These are phyloP conservation scores for Ettlia oleoabundans DNA, from an alignment of 139 green algal species.

Conservation along the genomic window DNA sequence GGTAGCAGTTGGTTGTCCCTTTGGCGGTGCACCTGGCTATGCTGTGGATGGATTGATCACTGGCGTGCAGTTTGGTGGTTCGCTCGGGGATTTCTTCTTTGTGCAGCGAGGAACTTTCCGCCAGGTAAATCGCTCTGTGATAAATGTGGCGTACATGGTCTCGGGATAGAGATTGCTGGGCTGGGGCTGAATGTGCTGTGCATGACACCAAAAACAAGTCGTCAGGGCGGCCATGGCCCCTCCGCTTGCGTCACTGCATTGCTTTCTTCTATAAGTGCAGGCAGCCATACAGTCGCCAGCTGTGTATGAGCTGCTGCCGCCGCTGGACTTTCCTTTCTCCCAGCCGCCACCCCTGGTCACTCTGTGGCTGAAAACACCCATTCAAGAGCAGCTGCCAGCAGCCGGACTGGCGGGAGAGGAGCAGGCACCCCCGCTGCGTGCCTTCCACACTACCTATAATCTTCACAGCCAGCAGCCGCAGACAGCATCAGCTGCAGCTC, in stretches of 20 bases:
- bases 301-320: constrained; percentile 48
- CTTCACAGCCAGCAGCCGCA: too few species aligned
- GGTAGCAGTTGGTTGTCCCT: constrained; percentile 55
- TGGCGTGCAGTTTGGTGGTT: constrained; percentile 49
- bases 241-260: too few species aligned
- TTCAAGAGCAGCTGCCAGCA: neutral
- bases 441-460: neutral
- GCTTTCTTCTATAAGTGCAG: too few species aligned
- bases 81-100: constrained; percentile 35
- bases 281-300: constrained; percentile 21
- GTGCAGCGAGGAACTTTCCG: constrained; percentile 35
- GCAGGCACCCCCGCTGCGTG: neutral
- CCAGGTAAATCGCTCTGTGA: too few species aligned
- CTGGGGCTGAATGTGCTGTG: too few species aligned
- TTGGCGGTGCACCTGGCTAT: constrained; percentile 60
- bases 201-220: too few species aligned
- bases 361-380: constrained; percentile 27
- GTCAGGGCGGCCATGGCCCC: too few species aligned
- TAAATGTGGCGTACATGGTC: too few species aligned
- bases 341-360: neutral
- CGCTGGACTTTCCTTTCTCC: constrained; percentile 17
- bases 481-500: neutral
- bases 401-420: neutral
- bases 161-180: too few species aligned
- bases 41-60: constrained; percentile 56